These are phyloP conservation scores for Alternaria angustiovoidea DNA, from an alignment of 2,329 filamentous ascomycete species.

Conservation along the genomic window DNA sequence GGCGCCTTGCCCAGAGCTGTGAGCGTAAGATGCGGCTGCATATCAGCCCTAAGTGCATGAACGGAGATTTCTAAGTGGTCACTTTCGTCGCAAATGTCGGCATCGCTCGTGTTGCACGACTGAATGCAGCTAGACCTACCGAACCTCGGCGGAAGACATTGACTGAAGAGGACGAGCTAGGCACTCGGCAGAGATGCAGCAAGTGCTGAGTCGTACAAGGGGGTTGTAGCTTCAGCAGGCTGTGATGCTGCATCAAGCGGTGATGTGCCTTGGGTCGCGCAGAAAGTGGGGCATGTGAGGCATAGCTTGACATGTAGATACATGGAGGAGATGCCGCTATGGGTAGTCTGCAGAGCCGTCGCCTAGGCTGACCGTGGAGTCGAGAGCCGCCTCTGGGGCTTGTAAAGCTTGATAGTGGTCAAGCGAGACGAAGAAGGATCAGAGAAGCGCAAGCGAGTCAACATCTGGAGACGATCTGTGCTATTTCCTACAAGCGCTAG, in stretches of 20 bases:
- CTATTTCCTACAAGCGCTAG: slow-evolving; percentile 27
- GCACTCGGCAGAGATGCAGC: slow-evolving; percentile 19
- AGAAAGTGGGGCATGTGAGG: slow-evolving; percentile 21
- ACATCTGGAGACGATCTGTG: slow-evolving; percentile 10
- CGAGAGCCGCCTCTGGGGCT: slow-evolving; percentile 14
- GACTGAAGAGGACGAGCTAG: slow-evolving; percentile 13
- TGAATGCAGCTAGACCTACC: slow-evolving; percentile 26
- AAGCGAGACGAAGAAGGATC: slow-evolving; percentile 2
- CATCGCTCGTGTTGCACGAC: slow-evolving; percentile 17
- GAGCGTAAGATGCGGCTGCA: slow-evolving; percentile 13
- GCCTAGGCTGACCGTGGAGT: slow-evolving; percentile 19
- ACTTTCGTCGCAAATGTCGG: slow-evolving; percentile 2
- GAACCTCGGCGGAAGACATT: slow-evolving; percentile 20
- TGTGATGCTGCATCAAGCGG: slow-evolving; percentile 24
- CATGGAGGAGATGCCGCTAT: slow-evolving; percentile 12
- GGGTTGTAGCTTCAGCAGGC: slow-evolving; percentile 23
- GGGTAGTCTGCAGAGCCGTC: slow-evolving; percentile 16
- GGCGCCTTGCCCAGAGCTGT: slow-evolving; percentile 10
- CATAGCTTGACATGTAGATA: slow-evolving; percentile 22
- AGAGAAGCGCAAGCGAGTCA: slow-evolving; percentile 26
- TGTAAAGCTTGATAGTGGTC: slow-evolving; percentile 10
- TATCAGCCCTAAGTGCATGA: slow-evolving; percentile 21
- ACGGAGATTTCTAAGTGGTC: slow-evolving; percentile 20
- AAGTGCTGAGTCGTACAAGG: slow-evolving; percentile 25
- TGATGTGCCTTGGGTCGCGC: slow-evolving; percentile 23